A percentile compares a stretch with the other conserved stretches of the same genome.
Evolutionary conservation across 352 stramenopile species (phyloP).

Genomic region (Saprolegnia parasitica): DNA sequence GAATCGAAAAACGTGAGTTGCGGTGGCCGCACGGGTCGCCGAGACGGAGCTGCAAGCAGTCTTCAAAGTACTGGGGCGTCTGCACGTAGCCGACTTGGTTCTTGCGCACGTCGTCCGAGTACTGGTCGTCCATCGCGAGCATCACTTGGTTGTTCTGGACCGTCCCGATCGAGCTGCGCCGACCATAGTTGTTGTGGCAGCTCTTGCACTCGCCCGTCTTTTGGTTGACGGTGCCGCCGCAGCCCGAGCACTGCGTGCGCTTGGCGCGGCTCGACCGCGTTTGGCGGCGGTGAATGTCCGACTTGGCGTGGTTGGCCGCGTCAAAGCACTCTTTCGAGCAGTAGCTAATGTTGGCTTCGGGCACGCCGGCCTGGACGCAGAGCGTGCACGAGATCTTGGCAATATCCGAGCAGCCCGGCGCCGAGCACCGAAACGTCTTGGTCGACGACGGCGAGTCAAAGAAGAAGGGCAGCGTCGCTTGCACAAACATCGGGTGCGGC

Average conservation of each 20-base stretch:
- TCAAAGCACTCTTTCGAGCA: constrained; percentile 82
- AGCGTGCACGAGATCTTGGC: constrained; percentile 71
- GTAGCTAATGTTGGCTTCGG: constrained; percentile 60
- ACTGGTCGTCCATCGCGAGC: constrained; percentile 49
- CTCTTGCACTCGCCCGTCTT: constrained; percentile 60
- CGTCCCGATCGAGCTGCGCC: constrained; percentile 27
- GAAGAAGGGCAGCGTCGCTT: constrained; percentile 64
- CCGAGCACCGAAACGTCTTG: constrained; percentile 56
- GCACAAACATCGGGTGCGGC: constrained; percentile 69
- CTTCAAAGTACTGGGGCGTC: constrained; percentile 67
- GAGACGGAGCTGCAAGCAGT: constrained; percentile 58
- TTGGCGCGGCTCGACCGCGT: constrained; percentile 61
- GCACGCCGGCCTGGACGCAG: constrained; percentile 57
- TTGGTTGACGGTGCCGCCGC: constrained; percentile 60
- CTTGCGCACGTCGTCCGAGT: constrained; percentile 62
- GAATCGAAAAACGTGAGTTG: constrained; percentile 75
- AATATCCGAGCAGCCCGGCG: constrained; percentile 59
- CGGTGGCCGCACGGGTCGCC: constrained; percentile 60
- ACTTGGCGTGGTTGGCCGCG: constrained; percentile 55
- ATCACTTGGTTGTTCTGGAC: constrained; percentile 44
- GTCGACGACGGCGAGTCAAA: constrained; percentile 61
- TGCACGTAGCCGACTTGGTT: constrained; percentile 74
- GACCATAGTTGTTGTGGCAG: constrained; percentile 40
- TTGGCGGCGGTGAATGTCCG: constrained; percentile 60
- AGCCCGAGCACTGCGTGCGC: constrained; percentile 55